Conservation (phyloP, 768 basidiomycete species). For the Panus rudis region DNA sequence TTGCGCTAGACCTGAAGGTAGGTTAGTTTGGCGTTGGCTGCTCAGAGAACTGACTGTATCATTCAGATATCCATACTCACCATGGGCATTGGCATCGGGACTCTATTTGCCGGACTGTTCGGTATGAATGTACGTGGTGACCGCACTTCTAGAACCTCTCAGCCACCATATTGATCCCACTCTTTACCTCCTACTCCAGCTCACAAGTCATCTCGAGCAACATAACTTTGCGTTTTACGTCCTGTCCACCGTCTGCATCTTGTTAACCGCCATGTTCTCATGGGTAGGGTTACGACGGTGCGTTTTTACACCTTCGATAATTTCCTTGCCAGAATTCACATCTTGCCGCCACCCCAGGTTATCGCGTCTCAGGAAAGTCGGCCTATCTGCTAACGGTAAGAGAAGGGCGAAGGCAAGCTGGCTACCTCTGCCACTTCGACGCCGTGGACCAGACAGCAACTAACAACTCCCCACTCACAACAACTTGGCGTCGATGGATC, state of each 20-base stretch:
- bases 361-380: slow-evolving; percentile 15
- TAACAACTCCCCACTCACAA: too few relatives aligned
- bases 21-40: slow-evolving; percentile 7
- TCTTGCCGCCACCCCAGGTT: not conserved
- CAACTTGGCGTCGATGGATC: too few relatives aligned
- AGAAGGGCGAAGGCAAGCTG: slow-evolving; percentile 10
- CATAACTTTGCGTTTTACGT: slow-evolving; percentile 19
- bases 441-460: slow-evolving; percentile 7
- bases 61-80: slow-evolving; percentile 85
- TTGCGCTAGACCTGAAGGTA: slow-evolving; percentile 88
- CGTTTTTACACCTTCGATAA: not conserved
- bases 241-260: slow-evolving; percentile 16
- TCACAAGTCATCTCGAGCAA: slow-evolving; percentile 21
- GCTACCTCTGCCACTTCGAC: slow-evolving; percentile 16
- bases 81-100: slow-evolving; percentile 86
- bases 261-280: slow-evolving; percentile 13
- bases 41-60: slow-evolving; percentile 3
- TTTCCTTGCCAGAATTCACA: not conserved
- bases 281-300: slow-evolving; percentile 17
- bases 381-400: slow-evolving; percentile 16
- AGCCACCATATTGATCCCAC: slow-evolving; percentile 21
- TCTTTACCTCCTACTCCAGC: slow-evolving; percentile 7
- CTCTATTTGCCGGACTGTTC: slow-evolving; percentile 84
- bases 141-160: slow-evolving; percentile 7
- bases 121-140: slow-evolving; percentile 84